Conservation (phyloP, 1,139 yeast species). For the Lodderomyces pseudojiufengensis region DNA sequence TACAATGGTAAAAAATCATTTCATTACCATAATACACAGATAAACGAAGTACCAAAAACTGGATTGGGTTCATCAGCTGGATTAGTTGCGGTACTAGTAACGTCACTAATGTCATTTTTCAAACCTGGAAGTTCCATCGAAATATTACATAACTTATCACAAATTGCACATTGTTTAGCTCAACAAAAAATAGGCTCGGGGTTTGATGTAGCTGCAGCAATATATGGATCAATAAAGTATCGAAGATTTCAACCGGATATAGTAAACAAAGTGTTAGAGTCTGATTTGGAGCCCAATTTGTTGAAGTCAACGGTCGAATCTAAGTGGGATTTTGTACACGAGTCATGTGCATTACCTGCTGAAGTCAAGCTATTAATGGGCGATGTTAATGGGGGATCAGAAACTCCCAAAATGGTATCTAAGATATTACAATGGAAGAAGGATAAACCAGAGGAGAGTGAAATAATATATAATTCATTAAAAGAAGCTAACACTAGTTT, state of each 20-base stretch:
- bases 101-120: constrained; percentile 59
- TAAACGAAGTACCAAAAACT: constrained; percentile 80
- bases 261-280: constrained; percentile 41
- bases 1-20: constrained; percentile 42
- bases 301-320: constrained; percentile 42
- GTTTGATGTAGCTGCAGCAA: constrained; percentile 94
- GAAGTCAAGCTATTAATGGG: constrained; percentile 79
- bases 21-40: constrained; percentile 55
- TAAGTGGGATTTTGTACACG: constrained; percentile 57
- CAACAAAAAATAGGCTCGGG: constrained; percentile 96
- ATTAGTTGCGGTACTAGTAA: constrained; percentile 72
- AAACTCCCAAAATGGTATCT: constrained; percentile 85
- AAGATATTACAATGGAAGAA: constrained; percentile 70
- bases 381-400: constrained; percentile 88
- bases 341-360: constrained; percentile 61
- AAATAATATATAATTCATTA: constrained; percentile 50
- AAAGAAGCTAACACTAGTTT: constrained; percentile 52
- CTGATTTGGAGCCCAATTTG: constrained; percentile 9
- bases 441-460: constrained; percentile 48
- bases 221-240: constrained; percentile 83
- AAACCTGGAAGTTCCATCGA: constrained; percentile 24
- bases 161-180: constrained; percentile 87
- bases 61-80: constrained; percentile 98
- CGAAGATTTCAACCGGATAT: constrained; percentile 61
- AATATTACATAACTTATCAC: constrained; percentile 75